phyloP scores from a whole-genome alignment of 805 yeast genomes.

The Candida koratica region DNA sequence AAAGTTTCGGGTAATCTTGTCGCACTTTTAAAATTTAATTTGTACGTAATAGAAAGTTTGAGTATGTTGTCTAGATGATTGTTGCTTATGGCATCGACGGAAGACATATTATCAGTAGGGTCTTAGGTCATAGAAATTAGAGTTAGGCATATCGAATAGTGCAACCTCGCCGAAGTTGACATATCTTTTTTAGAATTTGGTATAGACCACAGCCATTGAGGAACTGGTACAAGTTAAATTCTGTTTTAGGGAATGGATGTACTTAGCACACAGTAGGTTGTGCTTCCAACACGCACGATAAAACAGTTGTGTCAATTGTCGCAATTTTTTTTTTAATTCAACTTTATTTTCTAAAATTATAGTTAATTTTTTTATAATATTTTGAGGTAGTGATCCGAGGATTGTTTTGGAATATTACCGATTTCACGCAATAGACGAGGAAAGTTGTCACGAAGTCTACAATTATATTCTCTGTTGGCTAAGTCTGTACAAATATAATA shows the following conservation, averaged over 20 bases:
- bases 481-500: no score
- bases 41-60: neutral
- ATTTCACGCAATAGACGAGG: no score
- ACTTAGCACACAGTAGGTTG: neutral
- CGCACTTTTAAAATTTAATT: neutral
- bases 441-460: no score
- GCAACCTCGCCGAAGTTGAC: no score
- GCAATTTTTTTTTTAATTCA: neutral
- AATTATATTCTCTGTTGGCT: no score
- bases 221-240: slow-evolving; percentile 2
- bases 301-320: neutral
- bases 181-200: no score
- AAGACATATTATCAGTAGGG: no score
- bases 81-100: neutral
- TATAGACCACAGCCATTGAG: neutral
- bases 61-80: slow-evolving; percentile 3
- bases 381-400: neutral
- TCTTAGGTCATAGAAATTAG: no score
- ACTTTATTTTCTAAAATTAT: neutral
- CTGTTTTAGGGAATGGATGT: slow-evolving; percentile 8
- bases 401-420: no score
- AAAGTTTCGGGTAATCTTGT: slow-evolving; percentile 5
- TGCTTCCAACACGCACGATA: neutral
- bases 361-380: neutral
- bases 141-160: no score